Evolutionary conservation across 192 early-diverging fungal species (phyloP).

Genomic region (Coemansia sp.): DNA sequence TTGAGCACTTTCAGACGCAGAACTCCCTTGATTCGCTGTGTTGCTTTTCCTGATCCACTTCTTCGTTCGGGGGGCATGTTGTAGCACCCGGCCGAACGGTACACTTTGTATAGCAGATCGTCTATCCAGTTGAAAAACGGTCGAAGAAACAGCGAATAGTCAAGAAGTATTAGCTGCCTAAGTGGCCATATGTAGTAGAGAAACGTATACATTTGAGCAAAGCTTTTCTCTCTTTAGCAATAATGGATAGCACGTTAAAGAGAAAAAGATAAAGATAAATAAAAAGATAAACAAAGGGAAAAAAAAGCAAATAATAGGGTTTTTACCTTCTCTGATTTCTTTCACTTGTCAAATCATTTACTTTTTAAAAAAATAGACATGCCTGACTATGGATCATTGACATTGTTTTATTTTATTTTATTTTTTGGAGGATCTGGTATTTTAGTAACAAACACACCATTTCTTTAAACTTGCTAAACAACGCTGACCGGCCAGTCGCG

Average conservation of each 20-base stretch:
- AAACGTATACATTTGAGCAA: slow-evolving; percentile 22
- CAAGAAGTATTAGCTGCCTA: slow-evolving; percentile 1
- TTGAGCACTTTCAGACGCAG: slow-evolving; percentile 26
- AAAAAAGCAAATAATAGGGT: no score
- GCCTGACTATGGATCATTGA: no score
- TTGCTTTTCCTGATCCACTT: background rate
- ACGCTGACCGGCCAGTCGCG: slow-evolving; percentile 22
- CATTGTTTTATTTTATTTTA: no score
- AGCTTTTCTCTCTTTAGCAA: no score
- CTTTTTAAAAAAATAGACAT: no score
- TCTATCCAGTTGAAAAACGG: slow-evolving; percentile 32
- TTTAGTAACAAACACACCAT: no score
- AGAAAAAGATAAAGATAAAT: no score
- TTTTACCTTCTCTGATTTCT: no score
- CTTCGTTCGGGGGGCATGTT: background rate
- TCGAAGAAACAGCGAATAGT: slow-evolving; percentile 20
- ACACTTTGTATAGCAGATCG: slow-evolving; percentile 15
- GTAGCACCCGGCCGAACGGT: slow-evolving; percentile 27
- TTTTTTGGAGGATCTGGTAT: no score
- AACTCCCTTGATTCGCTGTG: background rate
- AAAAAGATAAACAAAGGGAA: no score
- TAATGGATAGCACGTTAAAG: no score
- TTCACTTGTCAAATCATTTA: no score
- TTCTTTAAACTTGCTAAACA: background rate
- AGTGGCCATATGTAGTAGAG: slow-evolving; percentile 17